These are phyloP conservation scores for Ambrosiella xylebori DNA, from an alignment of 2,329 filamentous ascomycete genomes.

Conservation along the genomic window DNA sequence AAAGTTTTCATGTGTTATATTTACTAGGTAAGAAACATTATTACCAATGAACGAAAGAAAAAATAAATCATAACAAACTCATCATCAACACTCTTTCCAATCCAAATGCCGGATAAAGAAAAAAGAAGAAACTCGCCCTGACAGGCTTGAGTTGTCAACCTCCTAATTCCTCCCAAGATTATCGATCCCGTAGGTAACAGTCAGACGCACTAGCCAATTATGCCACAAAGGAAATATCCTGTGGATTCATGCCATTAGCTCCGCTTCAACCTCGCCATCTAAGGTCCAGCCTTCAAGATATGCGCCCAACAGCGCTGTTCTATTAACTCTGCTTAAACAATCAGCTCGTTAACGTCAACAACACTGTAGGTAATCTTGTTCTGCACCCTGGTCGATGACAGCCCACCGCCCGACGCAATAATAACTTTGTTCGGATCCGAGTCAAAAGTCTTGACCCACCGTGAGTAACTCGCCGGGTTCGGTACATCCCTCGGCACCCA, in stretches of 20 bases:
- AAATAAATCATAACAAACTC: too few species aligned
- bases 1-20: too few species aligned
- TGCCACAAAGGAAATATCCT: constrained; percentile 21
- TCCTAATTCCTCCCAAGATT: not conserved
- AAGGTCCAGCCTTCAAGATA: not conserved
- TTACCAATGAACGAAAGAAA: too few species aligned
- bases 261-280: not conserved
- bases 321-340: not conserved
- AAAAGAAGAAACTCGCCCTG: not conserved
- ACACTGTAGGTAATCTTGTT: constrained; percentile 27
- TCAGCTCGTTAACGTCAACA: constrained; percentile 14
- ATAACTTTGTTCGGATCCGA: constrained; percentile 21
- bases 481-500: constrained; percentile 23
- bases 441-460: constrained; percentile 22
- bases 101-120: not conserved
- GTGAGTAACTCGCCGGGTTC: constrained; percentile 23
- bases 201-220: constrained; percentile 42
- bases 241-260: not conserved
- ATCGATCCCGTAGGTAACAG: constrained; percentile 26
- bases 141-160: not conserved
- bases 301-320: too few species aligned
- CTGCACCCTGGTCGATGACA: constrained; percentile 27
- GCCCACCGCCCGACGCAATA: constrained; percentile 29
- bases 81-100: not conserved
- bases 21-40: too few species aligned